Evolutionary conservation across 208 protist species (phyloP), one percentile per base, ranked within the genome.

Genomic region (Trichomonas tenax): DNA sequence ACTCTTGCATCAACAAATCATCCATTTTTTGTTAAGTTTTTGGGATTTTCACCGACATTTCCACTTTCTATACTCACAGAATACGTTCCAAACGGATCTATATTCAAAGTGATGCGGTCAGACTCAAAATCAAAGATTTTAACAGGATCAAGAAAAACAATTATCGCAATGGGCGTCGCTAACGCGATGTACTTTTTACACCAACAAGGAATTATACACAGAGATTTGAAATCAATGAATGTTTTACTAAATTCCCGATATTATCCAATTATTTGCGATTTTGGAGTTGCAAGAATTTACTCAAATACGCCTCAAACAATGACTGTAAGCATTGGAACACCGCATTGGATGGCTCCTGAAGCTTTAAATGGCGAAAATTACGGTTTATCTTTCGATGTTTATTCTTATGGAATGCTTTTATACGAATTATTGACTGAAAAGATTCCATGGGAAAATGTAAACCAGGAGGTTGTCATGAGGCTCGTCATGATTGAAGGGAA

Each of bases 311-410:
- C 86, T 34, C 44, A 93, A 93, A 26, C 31, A 38, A 93, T 93
- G 40, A 93, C 86, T 26, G 17, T 26, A 58, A 41, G 46, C 31
- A 93, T 96, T 34, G 93, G 93, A 31, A 96, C 93, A 14, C 93
- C 93, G 0, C 93, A 96, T 82, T 96, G 93, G 93, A 96, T 96
- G 93, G 93, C 93, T 23, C 93, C 93, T 34, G 93, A 96, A 45
- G 36, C 63, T n/a, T 45, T 82, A 8, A 72, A 46, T 38, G 49
- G 44, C 2, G 34, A 72, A 82, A 96, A 72, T 81, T 96, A 96
- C 63, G 51, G 41, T 0, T 6, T 34, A 81, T 9, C 23, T 44
- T 49, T 96, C 41, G 93, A 96, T 96, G 51, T 96, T 82, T 96
- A 81, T 63, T 45, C 49, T 10, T 96, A 44, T 96, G 93, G 40